Percentiles rank a stretch among this genome's conserved stretches.
phyloP scores from a whole-genome alignment of 2,329 filamentous ascomycete genomes.

The Chaetomiaceae sp. region DNA sequence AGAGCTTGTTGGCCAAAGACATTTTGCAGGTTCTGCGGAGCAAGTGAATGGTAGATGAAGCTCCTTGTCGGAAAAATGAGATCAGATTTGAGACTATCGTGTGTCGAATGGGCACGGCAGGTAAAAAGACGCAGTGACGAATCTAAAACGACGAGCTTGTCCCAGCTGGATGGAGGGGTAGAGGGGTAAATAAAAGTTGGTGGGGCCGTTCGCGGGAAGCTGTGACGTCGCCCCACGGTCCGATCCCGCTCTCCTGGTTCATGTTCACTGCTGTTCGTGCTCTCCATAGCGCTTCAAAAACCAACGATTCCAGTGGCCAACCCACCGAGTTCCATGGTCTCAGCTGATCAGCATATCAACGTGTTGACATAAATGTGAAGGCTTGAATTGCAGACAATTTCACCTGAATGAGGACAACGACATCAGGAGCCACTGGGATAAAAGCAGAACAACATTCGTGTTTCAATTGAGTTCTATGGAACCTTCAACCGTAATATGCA shows the following conservation, averaged over 20 bases:
- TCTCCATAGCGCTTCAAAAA: slow-evolving; percentile 4
- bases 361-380: too few relatives aligned
- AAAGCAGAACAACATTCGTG: too few relatives aligned
- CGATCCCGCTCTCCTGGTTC: slow-evolving; percentile 27
- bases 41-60: slow-evolving; percentile 13
- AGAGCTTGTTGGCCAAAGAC: slow-evolving; percentile 98
- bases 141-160: slow-evolving; percentile 13
- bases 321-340: not conserved
- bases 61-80: not conserved
- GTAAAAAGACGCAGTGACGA: slow-evolving; percentile 19
- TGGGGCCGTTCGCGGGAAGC: slow-evolving; percentile 21
- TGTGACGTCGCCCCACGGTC: slow-evolving; percentile 24
- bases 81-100: slow-evolving; percentile 14
- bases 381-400: too few relatives aligned
- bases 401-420: too few relatives aligned
- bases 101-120: slow-evolving; percentile 7
- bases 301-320: not conserved
- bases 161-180: slow-evolving; percentile 19
- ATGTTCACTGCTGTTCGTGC: slow-evolving; percentile 3
- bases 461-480: too few relatives aligned
- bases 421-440: too few relatives aligned
- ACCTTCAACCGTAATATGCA: not conserved
- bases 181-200: slow-evolving; percentile 21
- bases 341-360: not conserved
- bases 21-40: slow-evolving; percentile 47